Conservation (phyloP, 306 rosid genomes). For the Psophocarpus tetragonolobus region DNA sequence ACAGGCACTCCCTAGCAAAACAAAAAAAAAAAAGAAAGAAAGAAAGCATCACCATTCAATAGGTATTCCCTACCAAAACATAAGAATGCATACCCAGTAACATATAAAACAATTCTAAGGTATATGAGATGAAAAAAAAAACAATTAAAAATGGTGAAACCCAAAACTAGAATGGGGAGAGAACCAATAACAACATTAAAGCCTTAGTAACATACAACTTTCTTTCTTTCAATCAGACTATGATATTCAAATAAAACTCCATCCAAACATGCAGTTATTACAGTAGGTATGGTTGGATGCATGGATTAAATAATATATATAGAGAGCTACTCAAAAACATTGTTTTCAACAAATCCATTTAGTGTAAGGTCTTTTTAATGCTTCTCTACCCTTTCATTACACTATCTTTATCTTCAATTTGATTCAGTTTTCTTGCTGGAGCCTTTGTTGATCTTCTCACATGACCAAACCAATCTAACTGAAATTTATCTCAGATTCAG, state of each 20-base stretch:
- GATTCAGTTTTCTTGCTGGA: conserved; percentile 14
- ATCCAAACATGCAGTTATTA: not conserved
- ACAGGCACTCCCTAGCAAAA: conserved; percentile 76
- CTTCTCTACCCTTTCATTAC: not conserved
- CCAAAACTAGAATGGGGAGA: not conserved
- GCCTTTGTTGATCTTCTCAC: not conserved
- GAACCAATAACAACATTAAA: not conserved
- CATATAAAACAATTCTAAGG: conserved; percentile 6
- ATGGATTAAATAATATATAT: not conserved
- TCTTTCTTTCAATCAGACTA: not conserved
- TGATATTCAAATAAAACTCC: not conserved
- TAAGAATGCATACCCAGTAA: conserved; percentile 7
- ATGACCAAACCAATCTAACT: no score
- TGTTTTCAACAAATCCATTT: not conserved
- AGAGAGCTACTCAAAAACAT: conserved; percentile 1
- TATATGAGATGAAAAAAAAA: not conserved
- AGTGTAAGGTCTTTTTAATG: not conserved
- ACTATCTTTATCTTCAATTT: not conserved
- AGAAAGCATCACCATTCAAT: conserved; percentile 15
- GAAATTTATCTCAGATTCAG: no score
- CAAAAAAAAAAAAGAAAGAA: no score
- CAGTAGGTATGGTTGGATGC: not conserved
- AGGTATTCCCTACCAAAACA: not conserved
- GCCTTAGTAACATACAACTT: not conserved
- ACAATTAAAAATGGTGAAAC: conserved; percentile 6